Evolutionary conservation across 2,329 filamentous ascomycete species (phyloP).

Genomic region (Verticillium tricorpus): DNA sequence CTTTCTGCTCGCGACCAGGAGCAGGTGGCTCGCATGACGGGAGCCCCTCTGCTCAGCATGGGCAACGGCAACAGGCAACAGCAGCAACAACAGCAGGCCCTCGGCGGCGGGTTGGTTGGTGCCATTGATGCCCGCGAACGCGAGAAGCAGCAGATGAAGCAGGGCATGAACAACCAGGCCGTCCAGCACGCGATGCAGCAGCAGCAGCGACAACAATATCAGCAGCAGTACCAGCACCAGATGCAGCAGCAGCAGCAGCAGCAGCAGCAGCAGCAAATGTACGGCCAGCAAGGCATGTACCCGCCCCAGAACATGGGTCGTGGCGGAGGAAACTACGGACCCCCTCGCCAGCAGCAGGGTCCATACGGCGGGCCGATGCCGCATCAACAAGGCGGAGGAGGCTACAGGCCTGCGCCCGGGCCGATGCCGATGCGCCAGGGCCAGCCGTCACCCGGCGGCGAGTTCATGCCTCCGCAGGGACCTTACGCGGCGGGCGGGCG

Average conservation of each 20-base stretch:
- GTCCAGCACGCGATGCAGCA: constrained; percentile 71
- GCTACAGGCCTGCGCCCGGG: constrained; percentile 3
- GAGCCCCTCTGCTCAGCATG: constrained; percentile 69
- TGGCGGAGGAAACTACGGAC: neutral
- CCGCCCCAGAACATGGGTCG: constrained; percentile 15
- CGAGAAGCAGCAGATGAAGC: constrained; percentile 67
- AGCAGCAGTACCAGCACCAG: constrained; percentile 26
- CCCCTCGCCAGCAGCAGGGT: constrained; percentile 4
- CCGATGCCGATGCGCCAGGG: constrained; percentile 22
- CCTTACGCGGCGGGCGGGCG: constrained; percentile 20
- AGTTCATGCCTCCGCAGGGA: constrained; percentile 22
- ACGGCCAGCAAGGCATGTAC: constrained; percentile 22
- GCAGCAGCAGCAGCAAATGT: constrained; percentile 26
- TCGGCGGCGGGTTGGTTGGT: constrained; percentile 64
- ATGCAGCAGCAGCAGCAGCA: constrained; percentile 25
- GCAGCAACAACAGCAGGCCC: constrained; percentile 42
- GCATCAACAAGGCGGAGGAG: constrained; percentile 5
- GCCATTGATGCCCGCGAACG: constrained; percentile 77
- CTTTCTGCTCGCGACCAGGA: constrained; percentile 87
- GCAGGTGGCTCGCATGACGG: constrained; percentile 78
- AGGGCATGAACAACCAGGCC: constrained; percentile 63
- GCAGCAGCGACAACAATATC: constrained; percentile 49
- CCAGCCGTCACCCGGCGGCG: constrained; percentile 17
- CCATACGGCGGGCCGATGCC: constrained; percentile 5
- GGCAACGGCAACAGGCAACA: constrained; percentile 32